These are phyloP conservation scores for Pichia californica DNA, from an alignment of 805 yeast species.

Conservation along the genomic window DNA sequence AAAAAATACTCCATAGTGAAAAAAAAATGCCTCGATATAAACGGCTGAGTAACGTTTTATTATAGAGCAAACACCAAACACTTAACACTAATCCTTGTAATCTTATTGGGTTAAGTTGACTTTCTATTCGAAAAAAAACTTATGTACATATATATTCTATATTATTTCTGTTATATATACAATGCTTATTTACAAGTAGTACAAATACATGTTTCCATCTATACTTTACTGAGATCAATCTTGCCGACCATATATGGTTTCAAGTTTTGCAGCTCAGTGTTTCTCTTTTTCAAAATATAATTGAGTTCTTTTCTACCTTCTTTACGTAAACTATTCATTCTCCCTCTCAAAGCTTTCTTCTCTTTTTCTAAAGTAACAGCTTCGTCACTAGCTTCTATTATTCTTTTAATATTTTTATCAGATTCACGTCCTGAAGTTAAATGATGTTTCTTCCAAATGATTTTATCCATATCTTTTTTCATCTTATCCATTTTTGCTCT, in stretches of 20 bases:
- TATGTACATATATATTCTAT: too few relatives aligned
- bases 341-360: slow-evolving; percentile 1
- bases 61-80: too few relatives aligned
- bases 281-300: not conserved
- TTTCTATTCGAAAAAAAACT: too few relatives aligned
- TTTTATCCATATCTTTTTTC: not conserved
- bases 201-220: too few relatives aligned
- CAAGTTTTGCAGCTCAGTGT: not conserved
- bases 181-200: too few relatives aligned
- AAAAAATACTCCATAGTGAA: too few relatives aligned
- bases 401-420: not conserved
- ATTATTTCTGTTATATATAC: too few relatives aligned
- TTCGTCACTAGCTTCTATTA: not conserved
- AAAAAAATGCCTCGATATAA: too few relatives aligned
- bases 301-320: not conserved
- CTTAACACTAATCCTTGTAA: too few relatives aligned
- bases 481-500: not conserved
- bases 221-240: slow-evolving; percentile 1
- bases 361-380: not conserved
- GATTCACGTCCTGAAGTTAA: not conserved
- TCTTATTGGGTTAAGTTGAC: too few relatives aligned
- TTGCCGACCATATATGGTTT: slow-evolving; percentile 1
- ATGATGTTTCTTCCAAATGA: not conserved
- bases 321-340: slow-evolving; percentile 3
- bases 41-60: too few relatives aligned